Evolutionary conservation across 106 monocot species (phyloP).

Genomic region (Gastrodia elata): DNA sequence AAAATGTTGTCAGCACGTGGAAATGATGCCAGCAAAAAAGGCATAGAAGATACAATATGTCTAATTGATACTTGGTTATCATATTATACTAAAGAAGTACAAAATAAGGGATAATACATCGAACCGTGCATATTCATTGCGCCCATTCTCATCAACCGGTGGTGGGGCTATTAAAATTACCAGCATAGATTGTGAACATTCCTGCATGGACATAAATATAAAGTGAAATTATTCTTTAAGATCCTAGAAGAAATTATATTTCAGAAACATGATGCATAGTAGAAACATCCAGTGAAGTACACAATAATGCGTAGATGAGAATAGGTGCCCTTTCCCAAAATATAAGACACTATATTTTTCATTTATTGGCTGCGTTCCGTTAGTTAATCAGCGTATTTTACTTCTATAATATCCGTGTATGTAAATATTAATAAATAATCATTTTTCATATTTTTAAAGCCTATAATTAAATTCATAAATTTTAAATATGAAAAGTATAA

Average conservation of each 20-base stretch:
- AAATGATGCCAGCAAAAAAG: too few species aligned
- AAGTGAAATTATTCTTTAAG: background rate
- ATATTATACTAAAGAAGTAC: background rate
- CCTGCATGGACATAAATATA: slow-evolving; percentile 28
- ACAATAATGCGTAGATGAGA: background rate
- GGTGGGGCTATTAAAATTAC: slow-evolving; percentile 85
- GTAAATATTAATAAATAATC: too few species aligned
- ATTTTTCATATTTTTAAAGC: too few species aligned
- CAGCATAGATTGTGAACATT: slow-evolving; percentile 46
- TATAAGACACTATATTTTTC: background rate
- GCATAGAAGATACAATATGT: too few species aligned
- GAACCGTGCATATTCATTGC: slow-evolving; percentile 74
- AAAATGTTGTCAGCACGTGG: too few species aligned
- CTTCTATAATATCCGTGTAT: too few species aligned
- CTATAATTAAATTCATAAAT: too few species aligned
- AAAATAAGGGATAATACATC: background rate
- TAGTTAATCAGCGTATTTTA: too few species aligned
- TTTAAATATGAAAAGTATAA: too few species aligned
- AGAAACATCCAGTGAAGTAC: background rate
- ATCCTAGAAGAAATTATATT: background rate
- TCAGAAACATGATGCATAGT: background rate
- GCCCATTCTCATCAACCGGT: slow-evolving; percentile 89
- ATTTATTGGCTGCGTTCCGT: too few species aligned
- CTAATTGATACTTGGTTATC: too few species aligned
- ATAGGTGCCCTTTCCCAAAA: background rate